Evolutionary conservation across 2,329 filamentous ascomycete species (phyloP).

Genomic region (Fusarium acutatum): DNA sequence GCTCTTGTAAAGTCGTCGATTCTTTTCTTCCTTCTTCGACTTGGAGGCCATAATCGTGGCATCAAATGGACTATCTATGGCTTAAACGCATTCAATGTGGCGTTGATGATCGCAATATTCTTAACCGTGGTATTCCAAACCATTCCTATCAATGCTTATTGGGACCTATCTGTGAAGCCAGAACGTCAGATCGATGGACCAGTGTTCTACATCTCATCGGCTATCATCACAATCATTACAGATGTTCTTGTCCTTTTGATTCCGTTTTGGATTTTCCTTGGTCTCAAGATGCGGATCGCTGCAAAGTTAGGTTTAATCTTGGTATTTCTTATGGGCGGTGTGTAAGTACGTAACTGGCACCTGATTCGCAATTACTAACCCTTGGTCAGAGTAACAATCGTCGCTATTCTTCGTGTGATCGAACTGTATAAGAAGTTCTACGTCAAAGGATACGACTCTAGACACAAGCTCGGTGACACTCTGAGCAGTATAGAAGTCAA

Average conservation of each 20-base stretch:
- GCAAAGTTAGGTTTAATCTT: constrained; percentile 51
- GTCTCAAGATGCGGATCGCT: constrained; percentile 48
- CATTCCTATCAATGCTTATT: constrained; percentile 47
- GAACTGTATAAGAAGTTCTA: constrained; percentile 33
- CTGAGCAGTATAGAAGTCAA: constrained; percentile 48
- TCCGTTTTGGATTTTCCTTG: constrained; percentile 52
- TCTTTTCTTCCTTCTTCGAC: constrained; percentile 55
- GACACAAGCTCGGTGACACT: constrained; percentile 43
- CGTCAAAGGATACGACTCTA: constrained; percentile 33
- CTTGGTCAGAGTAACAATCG: constrained; percentile 42
- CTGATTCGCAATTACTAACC: neutral
- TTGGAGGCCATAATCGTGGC: constrained; percentile 41
- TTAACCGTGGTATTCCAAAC: constrained; percentile 52
- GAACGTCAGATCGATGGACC: constrained; percentile 41
- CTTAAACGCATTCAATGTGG: constrained; percentile 46
- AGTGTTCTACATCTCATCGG: constrained; percentile 47
- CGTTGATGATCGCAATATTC: constrained; percentile 46
- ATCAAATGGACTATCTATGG: constrained; percentile 41
- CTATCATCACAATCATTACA: constrained; percentile 52
- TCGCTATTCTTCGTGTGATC: constrained; percentile 46
- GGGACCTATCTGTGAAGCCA: constrained; percentile 37
- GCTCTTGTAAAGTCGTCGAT: constrained; percentile 56
- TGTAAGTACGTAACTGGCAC: constrained; percentile 40
- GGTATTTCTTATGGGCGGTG: constrained; percentile 50
- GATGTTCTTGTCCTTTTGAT: constrained; percentile 51